Evolutionary conservation across 352 stramenopile genomes (phyloP), one percentile per base, ranked within the genome.

Genomic region (Vaucheria bursata): DNA sequence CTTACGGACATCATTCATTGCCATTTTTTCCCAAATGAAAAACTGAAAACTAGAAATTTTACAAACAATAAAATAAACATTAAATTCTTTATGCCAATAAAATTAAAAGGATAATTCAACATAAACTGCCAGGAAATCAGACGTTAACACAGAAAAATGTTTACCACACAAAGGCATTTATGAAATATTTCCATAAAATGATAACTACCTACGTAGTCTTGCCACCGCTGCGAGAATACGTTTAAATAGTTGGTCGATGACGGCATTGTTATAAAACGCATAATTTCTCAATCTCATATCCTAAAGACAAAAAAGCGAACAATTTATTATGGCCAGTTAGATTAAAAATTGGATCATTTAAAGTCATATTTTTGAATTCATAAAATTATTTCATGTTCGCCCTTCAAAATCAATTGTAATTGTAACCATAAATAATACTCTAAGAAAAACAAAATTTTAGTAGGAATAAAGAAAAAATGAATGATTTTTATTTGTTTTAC

Each of bases 241-340:
- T 50, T 77, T 77, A 71, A 81, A 81, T 31, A 81, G 64, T 52
- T 81, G 69, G 37, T 81, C 75, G 4, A 81, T 67, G 49, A 81
- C 75, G 67, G 69, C 75, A 1, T 78, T 70, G 25, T 81, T 70
- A 71, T 81, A 81, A 39, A 81, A 81, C 18, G 66, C 66, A 31
- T 77, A 71, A 6, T 70, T 25, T 25, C 69, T 64, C 38, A 73
- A 66, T 25, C 75, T 69, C 75, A 81, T 81, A 12, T 81, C 75
- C 50, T 81, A 25, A 18, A 25, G 45, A 25, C 45, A 25, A 25
- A 25, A 59, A 25, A 18, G 45, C 12, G 45, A 25, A 25, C 12
- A 59, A 25, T 18, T 18, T 18, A 18, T 18, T 18, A 59, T 18
- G 45, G 18, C 12, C 45, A 18, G 45, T 59, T 59, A 25, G 45